Evolutionary conservation across 2,329 filamentous ascomycete species (phyloP).

Genomic region (Tolypocladium amazonense): DNA sequence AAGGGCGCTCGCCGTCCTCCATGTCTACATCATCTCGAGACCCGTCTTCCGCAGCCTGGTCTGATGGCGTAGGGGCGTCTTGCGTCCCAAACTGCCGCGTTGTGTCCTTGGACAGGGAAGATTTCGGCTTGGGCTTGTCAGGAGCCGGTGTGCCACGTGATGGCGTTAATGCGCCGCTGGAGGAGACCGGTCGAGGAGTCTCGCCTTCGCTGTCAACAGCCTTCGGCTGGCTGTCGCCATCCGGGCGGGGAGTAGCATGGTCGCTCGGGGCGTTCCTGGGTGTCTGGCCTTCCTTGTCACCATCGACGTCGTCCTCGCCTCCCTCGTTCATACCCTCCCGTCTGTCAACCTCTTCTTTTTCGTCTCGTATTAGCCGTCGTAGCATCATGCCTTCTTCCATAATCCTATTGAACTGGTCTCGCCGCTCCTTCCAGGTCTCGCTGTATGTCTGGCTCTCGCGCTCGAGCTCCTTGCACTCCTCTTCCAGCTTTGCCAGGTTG

Average conservation of each 20-base stretch:
- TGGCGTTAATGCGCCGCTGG: conserved; percentile 22
- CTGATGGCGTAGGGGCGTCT: conserved; percentile 12
- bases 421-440: conserved; percentile 71
- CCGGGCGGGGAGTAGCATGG: conserved; percentile 38
- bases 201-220: conserved; percentile 14
- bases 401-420: conserved; percentile 79
- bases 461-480: conserved; percentile 81
- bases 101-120: conserved; percentile 1
- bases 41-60: conserved; percentile 22
- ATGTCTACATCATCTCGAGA: conserved; percentile 49
- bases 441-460: conserved; percentile 74
- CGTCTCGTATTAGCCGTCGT: conserved; percentile 76
- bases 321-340: conserved; percentile 72
- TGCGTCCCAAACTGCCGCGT: conserved; percentile 6
- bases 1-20: conserved; percentile 31
- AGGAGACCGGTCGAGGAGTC: conserved; percentile 14
- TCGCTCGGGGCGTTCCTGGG: conserved; percentile 39
- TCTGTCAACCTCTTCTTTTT: conserved; percentile 88
- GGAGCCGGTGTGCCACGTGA: conserved; percentile 16
- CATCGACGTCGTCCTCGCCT: conserved; percentile 47
- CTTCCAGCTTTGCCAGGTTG: conserved; percentile 70
- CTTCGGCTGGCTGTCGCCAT: conserved; percentile 25
- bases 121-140: conserved; percentile 9
- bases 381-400: conserved; percentile 86
- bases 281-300: conserved; percentile 34